Base-by-base conservation (phyloP, 208 protist genomes). In the Zelonia costaricensis region DNA sequence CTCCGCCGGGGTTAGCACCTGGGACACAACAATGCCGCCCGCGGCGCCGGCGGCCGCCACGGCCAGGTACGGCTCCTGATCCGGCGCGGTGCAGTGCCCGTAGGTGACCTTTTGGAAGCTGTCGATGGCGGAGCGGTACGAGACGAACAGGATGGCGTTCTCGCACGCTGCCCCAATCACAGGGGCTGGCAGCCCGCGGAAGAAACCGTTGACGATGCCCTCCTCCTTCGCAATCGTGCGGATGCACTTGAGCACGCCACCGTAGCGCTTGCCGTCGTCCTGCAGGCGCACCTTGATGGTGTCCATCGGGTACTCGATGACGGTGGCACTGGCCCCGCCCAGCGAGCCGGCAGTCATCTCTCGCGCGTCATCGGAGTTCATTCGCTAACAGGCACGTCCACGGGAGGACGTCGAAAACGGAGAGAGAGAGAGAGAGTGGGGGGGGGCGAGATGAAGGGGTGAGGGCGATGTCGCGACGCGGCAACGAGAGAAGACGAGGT, bases 231-330 rank as follows among this genome's bases (percentile, higher is more conserved):
- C 74, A 40, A 96, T 94, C 1, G 69, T 74, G 20, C 53, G 56
- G 38, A 96, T 77, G 62, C 91, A 96, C 5, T 73, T 67, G 44
- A 79, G 48, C 9, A 84, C 78, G 46, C 83, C 62, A n/a, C 67
- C 62, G 57, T 92, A 89, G 25, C 76, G 76, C 38, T 74, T 84
- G 20, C 82, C 76, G 53, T 87, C 88, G 43, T 93, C 84, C 42
- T 97, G 93, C 30, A 97, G 77, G 13, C 93, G 85, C 20, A 97
- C 93, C 63, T 97, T 97, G 35, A 97, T 89, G 12, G 93, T 97
- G 66, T 97, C 93, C 69, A 96, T 82, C 3, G 93, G 93, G 72
- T 96, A 97, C 62, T 96, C 88, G 48, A 97, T 86, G 16, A 91
- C 73, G 1, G 84, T 89, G 10, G 84, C 81, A 44, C 77, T 49